phyloP scores from a whole-genome alignment of 306 rosid species.

The Dryas octopetala region DNA sequence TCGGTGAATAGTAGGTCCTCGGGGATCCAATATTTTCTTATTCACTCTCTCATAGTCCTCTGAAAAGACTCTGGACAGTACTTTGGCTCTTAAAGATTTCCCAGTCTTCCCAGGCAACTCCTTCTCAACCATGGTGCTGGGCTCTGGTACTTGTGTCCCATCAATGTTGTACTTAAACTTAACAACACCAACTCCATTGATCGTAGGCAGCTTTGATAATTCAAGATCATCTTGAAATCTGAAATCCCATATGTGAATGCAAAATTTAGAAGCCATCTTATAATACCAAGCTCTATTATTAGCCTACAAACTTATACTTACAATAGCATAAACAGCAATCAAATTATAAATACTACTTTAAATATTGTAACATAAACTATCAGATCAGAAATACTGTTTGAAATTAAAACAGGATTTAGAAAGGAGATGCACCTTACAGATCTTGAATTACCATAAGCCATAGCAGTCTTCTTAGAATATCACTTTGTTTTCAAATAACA shows the following conservation, averaged over 20 bases:
- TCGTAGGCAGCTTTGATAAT: conserved; percentile 22
- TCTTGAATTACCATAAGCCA: conserved; percentile 69
- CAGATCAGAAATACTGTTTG: not conserved
- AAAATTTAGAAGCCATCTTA: not conserved
- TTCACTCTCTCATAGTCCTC: conserved; percentile 51
- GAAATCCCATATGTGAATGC: conserved; percentile 3
- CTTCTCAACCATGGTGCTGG: conserved; percentile 6
- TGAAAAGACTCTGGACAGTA: conserved; percentile 50
- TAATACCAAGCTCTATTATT: not conserved
- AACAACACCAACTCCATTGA: conserved; percentile 26
- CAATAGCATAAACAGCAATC: not conserved
- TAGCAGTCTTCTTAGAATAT: conserved; percentile 30
- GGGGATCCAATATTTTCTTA: conserved; percentile 48
- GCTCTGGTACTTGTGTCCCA: conserved; percentile 30
- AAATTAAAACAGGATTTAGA: conserved; percentile 5
- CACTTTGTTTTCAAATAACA: conserved; percentile 29
- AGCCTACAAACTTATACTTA: not conserved
- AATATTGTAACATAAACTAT: not conserved
- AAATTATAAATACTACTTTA: not conserved
- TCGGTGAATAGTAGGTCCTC: conserved; percentile 34
- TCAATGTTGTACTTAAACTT: conserved; percentile 39
- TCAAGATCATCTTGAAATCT: conserved; percentile 46
- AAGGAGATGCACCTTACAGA: conserved; percentile 54
- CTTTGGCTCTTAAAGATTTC: conserved; percentile 40
- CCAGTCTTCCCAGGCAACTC: conserved; percentile 24